Evolutionary conservation across 2,329 filamentous ascomycete species (phyloP), one percentile per base, ranked within the genome.

Genomic region (Salinomyces thailandicus): DNA sequence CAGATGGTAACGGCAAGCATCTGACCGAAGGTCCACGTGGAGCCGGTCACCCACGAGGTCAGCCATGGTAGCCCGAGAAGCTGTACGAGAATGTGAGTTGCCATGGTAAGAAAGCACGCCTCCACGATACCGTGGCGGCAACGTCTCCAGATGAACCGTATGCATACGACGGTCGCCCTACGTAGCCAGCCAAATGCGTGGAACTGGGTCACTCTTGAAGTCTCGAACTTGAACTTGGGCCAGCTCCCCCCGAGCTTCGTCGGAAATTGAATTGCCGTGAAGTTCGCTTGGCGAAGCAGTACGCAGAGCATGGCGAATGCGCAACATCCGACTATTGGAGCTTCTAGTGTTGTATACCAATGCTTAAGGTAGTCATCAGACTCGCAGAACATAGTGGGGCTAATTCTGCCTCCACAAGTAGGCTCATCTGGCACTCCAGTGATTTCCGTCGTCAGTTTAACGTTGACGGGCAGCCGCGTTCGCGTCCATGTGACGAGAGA

Each of bases 1-100:
- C 43, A 46, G 7, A 46, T 43, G 5, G 41, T 46, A 15, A 46
- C 41, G 3, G 35, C 35, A 26, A 46, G 33, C 32, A 46, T 20
- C 19, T 46, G 43, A 13, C 34, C 38, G 32, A 46, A 41, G 4
- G 38, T 43, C 41, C 43, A 46, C 11, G 33, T 26, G 11, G 39
- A 28, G 8, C 17, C 28, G 8, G 37, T 11, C 17, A 30, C 15
- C 30, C 38, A 32, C 5, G 31, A 36, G 14, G 13, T 30, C 9
- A 5, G 18, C 5, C 18, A 8, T 3, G 22, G 22, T 3, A 9
- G 2, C 9, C 9, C 9, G 22, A 9, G 9, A 8, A 26, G 4
- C 2, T n/a, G 11, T 20, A 18, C 5, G 11, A 30, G 11, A 9
- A 30, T 30, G 11, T 8, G 11, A 8, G 27, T 15, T 5, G 27